These are phyloP conservation scores for Aureobasidium melanogenum DNA, from an alignment of 2,329 filamentous ascomycete species.

Conservation along the genomic window DNA sequence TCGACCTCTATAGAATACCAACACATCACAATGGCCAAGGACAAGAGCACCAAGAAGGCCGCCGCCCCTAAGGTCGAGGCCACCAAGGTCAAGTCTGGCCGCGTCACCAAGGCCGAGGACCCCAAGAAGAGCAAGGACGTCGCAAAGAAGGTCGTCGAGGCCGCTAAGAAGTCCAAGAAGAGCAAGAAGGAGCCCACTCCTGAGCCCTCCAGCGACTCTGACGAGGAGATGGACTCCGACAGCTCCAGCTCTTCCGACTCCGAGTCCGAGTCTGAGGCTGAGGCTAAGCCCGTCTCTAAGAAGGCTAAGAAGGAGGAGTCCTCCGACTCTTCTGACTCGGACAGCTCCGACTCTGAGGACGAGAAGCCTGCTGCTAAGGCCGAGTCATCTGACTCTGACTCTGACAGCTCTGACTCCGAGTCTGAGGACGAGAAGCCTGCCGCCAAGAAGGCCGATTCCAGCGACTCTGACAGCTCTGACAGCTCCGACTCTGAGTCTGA, in stretches of 20 bases:
- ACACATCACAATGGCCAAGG: slow-evolving; percentile 30
- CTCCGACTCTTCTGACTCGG: slow-evolving; percentile 17
- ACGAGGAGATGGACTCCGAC: slow-evolving; percentile 27
- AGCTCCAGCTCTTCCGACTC: slow-evolving; percentile 20
- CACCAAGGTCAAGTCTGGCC: slow-evolving; percentile 50
- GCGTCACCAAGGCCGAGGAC: slow-evolving; percentile 59
- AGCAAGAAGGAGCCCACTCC: slow-evolving; percentile 39
- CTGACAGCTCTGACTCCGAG: slow-evolving; percentile 14
- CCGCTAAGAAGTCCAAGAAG: slow-evolving; percentile 41
- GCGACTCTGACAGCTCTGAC: slow-evolving; percentile 11
- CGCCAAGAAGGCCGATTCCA: slow-evolving; percentile 26
- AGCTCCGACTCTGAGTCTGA: slow-evolving; percentile 15
- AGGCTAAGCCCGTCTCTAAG: slow-evolving; percentile 24
- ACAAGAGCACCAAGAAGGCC: slow-evolving; percentile 30
- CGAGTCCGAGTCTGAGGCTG: slow-evolving; percentile 20
- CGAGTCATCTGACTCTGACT: slow-evolving; percentile 19
- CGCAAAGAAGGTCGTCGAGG: slow-evolving; percentile 51
- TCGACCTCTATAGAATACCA: background rate
- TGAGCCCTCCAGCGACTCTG: slow-evolving; percentile 29
- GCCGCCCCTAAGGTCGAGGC: slow-evolving; percentile 23
- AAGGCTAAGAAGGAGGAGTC: slow-evolving; percentile 17
- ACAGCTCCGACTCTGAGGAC: slow-evolving; percentile 20
- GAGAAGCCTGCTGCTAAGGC: slow-evolving; percentile 26
- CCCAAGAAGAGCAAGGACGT: slow-evolving; percentile 61
- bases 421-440: slow-evolving; percentile 23